Percentiles rank a stretch among this genome's conserved stretches.
Conservation (phyloP, 768 basidiomycete species). For the Gelatoporia subvermispora region DNA sequence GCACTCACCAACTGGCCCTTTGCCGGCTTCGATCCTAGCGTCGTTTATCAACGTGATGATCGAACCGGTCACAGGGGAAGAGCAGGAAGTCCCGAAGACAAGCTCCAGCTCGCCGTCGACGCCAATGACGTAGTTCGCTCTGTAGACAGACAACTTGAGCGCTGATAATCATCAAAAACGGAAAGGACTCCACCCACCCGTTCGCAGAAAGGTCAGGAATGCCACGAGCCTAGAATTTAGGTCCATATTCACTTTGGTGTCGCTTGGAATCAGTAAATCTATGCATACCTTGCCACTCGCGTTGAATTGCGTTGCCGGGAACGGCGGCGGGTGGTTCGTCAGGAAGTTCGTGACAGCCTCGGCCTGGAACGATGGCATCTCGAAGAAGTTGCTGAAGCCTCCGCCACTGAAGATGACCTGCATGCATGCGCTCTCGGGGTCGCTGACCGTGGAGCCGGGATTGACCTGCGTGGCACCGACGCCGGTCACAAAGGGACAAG, state of each 20-base stretch:
- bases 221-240: constrained; percentile 10
- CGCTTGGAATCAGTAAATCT: not conserved
- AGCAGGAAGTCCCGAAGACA: constrained; percentile 32
- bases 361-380: constrained; percentile 33
- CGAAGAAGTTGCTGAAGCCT: constrained; percentile 38
- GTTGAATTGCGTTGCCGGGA: constrained; percentile 30
- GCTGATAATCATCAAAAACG: not conserved
- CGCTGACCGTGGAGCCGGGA: constrained; percentile 25
- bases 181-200: constrained; percentile 16
- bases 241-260: not conserved
- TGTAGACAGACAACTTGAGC: not conserved
- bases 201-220: constrained; percentile 31
- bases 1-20: constrained; percentile 25
- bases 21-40: constrained; percentile 28
- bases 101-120: constrained; percentile 27
- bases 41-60: constrained; percentile 34
- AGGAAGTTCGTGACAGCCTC: constrained; percentile 25
- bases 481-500: constrained; percentile 36
- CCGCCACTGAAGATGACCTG: constrained; percentile 33
- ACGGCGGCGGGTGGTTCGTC: constrained; percentile 29
- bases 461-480: constrained; percentile 35
- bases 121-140: constrained; percentile 17
- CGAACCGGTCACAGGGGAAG: constrained; percentile 29
- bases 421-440: constrained; percentile 34
- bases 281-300: constrained; percentile 24